Evolutionary conservation across 495 filamentous ascomycete genomes (phyloP), one percentile per base, ranked within the genome.

Genomic region (Achaetomiella virescens): DNA sequence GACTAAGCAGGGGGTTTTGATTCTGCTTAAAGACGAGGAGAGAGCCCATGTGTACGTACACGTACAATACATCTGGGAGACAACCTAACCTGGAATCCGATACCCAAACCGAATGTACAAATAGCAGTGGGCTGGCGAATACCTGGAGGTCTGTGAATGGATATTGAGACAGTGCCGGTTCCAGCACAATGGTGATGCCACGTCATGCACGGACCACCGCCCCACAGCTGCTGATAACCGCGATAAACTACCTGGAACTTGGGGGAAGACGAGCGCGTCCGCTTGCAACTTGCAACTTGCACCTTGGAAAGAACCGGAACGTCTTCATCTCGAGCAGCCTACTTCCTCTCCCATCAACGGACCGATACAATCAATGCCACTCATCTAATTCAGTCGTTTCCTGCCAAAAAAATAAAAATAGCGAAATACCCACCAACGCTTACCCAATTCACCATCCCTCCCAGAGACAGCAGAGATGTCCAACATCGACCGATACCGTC

Each of bases 401-500:
- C 18, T 6, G 11, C 9, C 22, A 46, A n/a, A 54, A 41, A 17
- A 14, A 20, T 4, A 15, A 9, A 9, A n/a, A 7, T 2, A 24
- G 15, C 40, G 0, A 4, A 24, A 24, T 2, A 15, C 25, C 9
- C 27, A 38, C 12, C 41, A 27, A 6, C 50, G 1, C 8, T 5
- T 11, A 15, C 29, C 14, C 11, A 12, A 20, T n/a, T 25, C 8
- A 17, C 41, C 2, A 18, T 15, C 31, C 8, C 7, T 12, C 6
- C 12, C 35, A 27, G 6, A 52, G 6, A 1, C 45, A 54, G 52
- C 45, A 59, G 59, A 55, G 20, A 57, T 57, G 55, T 79, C 79
- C 40, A 76, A 68, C 59, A 69, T 79, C 62, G 77, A 78, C 61
- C 60, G 74, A 60, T 80, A 80, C 59, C 71, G 78, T 35, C 76